phyloP scores from a whole-genome alignment of 352 stramenopile genomes.

The Aphanomyces cochlioides region DNA sequence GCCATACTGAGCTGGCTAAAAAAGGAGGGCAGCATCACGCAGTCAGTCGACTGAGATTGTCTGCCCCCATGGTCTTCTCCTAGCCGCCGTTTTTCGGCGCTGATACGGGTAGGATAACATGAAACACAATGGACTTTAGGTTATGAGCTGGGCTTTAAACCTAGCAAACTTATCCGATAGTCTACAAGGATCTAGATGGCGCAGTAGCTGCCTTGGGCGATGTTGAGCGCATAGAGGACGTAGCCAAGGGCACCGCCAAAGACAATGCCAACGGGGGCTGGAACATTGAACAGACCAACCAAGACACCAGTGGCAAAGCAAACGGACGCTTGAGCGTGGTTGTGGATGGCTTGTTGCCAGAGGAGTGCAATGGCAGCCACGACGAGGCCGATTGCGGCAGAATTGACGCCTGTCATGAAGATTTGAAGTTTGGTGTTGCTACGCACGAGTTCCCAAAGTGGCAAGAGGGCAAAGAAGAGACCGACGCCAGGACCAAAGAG shows the following conservation, averaged over 20 bases:
- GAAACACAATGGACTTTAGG: too few species aligned
- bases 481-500: constrained; percentile 91
- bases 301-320: constrained; percentile 77
- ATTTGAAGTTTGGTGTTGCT: constrained; percentile 82
- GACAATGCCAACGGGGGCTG: constrained; percentile 56
- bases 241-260: constrained; percentile 49
- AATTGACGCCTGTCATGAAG: constrained; percentile 87
- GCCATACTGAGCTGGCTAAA: too few species aligned
- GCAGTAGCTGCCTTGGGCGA: constrained; percentile 40
- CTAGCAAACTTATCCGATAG: not conserved
- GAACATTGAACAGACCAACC: constrained; percentile 74
- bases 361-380: constrained; percentile 87
- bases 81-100: too few species aligned
- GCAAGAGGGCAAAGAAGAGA: constrained; percentile 88
- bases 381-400: constrained; percentile 86
- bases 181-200: not conserved
- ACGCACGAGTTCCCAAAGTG: constrained; percentile 89
- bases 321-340: constrained; percentile 78
- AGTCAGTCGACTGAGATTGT: too few species aligned
- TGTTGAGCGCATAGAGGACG: constrained; percentile 48
- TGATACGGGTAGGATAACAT: too few species aligned
- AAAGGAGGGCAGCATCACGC: too few species aligned
- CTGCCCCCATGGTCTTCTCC: too few species aligned
- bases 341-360: constrained; percentile 79
- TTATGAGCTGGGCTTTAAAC: too few species aligned